Conservation (phyloP, 306 rosid genomes). For the Vachellia pachyceras region DNA sequence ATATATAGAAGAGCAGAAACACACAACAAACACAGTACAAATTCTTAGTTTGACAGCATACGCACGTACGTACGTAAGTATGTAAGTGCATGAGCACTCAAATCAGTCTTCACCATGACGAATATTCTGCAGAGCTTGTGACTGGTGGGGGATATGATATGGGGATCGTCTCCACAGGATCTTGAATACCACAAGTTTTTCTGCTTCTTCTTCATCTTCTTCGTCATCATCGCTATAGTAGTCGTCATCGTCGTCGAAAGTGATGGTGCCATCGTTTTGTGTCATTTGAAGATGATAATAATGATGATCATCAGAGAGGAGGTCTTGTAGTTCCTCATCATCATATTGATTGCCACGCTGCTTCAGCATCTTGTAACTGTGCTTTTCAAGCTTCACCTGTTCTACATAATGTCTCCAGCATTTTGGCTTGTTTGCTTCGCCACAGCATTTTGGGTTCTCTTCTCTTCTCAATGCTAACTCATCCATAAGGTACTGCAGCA, state of each 20-base stretch:
- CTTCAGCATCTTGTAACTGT: neutral
- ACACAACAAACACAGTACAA: neutral
- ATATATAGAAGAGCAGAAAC: neutral
- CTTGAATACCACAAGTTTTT: neutral
- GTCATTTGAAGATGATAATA: neutral
- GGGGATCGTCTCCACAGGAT: neutral
- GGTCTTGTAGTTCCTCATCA: neutral
- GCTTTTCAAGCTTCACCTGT: neutral
- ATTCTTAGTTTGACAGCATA: neutral
- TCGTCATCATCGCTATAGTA: neutral
- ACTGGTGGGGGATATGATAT: too few species aligned
- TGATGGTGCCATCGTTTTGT: neutral
- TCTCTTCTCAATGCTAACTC: neutral
- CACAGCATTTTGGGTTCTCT: conserved; percentile 11
- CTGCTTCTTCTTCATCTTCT: neutral
- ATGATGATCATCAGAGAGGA: neutral
- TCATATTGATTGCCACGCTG: neutral
- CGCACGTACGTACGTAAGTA: too few species aligned
- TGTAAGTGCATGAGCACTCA: neutral
- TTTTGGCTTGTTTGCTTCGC: neutral
- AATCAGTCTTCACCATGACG: neutral
- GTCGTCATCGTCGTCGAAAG: neutral
- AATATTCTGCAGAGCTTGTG: too few species aligned
- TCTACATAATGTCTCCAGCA: conserved; percentile 17
- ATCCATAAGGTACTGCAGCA: neutral